Percentiles rank a stretch among this genome's conserved stretches.
phyloP scores from a whole-genome alignment of 225 moss, liverwort and hornwort species.

The Climacium dendroides region DNA sequence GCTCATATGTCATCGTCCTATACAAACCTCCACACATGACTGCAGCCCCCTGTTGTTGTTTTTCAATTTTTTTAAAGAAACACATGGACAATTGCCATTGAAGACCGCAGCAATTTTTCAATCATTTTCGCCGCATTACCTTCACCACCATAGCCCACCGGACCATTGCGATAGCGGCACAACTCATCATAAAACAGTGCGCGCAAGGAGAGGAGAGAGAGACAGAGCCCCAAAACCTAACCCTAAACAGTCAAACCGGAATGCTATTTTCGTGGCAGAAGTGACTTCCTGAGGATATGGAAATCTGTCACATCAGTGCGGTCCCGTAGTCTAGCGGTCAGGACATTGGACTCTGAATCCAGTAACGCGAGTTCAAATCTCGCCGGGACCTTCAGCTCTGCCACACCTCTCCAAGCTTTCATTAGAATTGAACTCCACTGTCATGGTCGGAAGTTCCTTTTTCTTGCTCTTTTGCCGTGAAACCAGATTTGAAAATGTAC shows the following conservation, averaged over 20 bases:
- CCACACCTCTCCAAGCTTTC: too few species aligned
- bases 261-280: rapidly evolving
- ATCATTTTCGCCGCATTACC: not conserved
- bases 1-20: too few species aligned
- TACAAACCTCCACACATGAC: too few species aligned
- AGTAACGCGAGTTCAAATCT: conserved; percentile 53
- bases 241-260: not conserved
- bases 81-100: too few species aligned
- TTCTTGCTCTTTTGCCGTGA: not conserved
- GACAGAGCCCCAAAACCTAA: not conserved
- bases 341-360: conserved; percentile 23
- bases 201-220: not conserved
- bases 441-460: not conserved
- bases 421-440: not conserved
- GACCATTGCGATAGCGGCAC: not conserved
- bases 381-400: not conserved
- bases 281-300: not conserved
- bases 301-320: rapidly evolving
- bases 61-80: too few species aligned
- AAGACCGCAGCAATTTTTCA: not conserved
- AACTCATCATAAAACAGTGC: not conserved
- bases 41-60: too few species aligned
- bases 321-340: conserved; percentile 45
- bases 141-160: not conserved
- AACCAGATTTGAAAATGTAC: not conserved